These are phyloP conservation scores for Camellia japonica DNA, from an alignment of 148 eudicot genomes.

Conservation along the genomic window DNA sequence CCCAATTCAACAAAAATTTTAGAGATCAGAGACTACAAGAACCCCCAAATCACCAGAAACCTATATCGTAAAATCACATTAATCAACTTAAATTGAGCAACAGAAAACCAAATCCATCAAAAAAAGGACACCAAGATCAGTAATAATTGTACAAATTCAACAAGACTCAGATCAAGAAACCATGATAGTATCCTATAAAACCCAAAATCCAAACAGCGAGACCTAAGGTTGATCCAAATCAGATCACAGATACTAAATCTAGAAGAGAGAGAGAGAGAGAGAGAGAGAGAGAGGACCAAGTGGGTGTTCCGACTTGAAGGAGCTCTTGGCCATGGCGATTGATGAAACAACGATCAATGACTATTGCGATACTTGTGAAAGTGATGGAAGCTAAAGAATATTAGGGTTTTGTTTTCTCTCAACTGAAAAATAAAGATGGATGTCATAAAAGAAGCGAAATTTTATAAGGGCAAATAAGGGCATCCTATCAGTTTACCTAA, in stretches of 20 bases:
- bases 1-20: background rate
- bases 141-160: background rate
- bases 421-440: no score
- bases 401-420: background rate
- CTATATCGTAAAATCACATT: background rate
- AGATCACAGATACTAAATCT: background rate
- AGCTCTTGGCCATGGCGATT: conserved; percentile 67
- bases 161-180: background rate
- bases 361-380: background rate
- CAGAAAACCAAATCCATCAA: background rate
- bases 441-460: no score
- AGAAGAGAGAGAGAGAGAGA: conserved; percentile 1
- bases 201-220: background rate
- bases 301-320: conserved; percentile 81
- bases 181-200: background rate
- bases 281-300: conserved; percentile 47
- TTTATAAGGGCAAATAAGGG: no score
- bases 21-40: background rate
- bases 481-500: no score
- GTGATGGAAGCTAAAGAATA: background rate
- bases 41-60: background rate
- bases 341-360: background rate
- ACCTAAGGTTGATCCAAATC: background rate
- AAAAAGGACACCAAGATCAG: background rate
- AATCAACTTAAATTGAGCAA: background rate